Percentiles rank a stretch among this genome's conserved stretches.
Evolutionary conservation across 2,329 filamentous ascomycete species (phyloP).

Genomic region (Ophiosphaerella narmari): DNA sequence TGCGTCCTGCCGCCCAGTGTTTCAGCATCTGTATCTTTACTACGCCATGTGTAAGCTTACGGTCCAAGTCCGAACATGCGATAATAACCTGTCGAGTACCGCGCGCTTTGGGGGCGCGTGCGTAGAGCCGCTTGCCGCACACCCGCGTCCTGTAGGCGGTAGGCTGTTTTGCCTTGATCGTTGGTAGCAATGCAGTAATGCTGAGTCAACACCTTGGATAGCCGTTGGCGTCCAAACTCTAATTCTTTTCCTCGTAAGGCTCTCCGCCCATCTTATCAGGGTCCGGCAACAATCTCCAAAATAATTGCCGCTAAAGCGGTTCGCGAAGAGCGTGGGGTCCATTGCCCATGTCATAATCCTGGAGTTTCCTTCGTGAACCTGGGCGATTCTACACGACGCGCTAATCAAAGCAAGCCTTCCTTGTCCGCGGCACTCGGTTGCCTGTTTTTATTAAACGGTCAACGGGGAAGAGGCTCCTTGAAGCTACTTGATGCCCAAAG

Average conservation of each 20-base stretch:
- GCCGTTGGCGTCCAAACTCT: constrained; percentile 20
- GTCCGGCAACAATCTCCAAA: too few relatives aligned
- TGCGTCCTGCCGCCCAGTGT: constrained; percentile 19
- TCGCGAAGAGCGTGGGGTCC: constrained; percentile 6
- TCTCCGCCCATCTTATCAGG: constrained; percentile 6
- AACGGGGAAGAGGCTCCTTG: constrained; percentile 7
- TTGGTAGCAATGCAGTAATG: neutral
- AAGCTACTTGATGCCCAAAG: constrained; percentile 1
- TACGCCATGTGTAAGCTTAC: constrained; percentile 7
- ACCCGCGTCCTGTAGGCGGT: neutral
- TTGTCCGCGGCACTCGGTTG: constrained; percentile 13
- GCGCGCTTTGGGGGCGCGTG: constrained; percentile 28
- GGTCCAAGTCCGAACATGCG: neutral
- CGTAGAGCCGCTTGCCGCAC: constrained; percentile 15
- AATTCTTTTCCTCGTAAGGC: constrained; percentile 15
- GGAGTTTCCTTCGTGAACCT: constrained; percentile 2
- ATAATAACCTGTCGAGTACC: constrained; percentile 21
- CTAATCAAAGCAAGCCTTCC: constrained; percentile 15
- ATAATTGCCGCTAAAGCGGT: constrained; percentile 1
- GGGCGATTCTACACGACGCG: neutral
- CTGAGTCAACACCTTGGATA: constrained; percentile 23
- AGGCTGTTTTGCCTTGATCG: constrained; percentile 1
- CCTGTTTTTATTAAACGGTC: constrained; percentile 7
- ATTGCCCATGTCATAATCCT: constrained; percentile 4
- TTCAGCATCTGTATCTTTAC: constrained; percentile 14